phyloP scores from a whole-genome alignment of 768 basidiomycete species.

The Sarcodon sp. region DNA sequence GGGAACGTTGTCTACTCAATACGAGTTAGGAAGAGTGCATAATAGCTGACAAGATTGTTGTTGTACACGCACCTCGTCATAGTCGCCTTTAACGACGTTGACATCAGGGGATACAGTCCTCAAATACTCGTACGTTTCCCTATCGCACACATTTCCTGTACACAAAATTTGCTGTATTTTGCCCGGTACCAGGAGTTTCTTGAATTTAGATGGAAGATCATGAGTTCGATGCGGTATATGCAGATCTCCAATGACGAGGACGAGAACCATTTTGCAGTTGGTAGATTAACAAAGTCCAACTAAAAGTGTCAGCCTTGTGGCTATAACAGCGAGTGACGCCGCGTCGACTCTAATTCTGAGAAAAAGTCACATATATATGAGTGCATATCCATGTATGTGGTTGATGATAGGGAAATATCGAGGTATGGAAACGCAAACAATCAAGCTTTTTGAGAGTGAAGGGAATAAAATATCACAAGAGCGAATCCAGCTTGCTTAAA shows the following conservation, averaged over 20 bases:
- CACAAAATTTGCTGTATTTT: slow-evolving; percentile 98
- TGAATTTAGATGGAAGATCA: slow-evolving; percentile 92
- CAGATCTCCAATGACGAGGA: slow-evolving; percentile 89
- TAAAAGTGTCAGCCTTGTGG: too few relatives aligned
- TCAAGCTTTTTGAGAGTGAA: too few relatives aligned
- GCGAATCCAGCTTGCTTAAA: slow-evolving; percentile 81
- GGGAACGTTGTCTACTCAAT: slow-evolving; percentile 58
- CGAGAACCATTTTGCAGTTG: slow-evolving; percentile 58
- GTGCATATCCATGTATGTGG: too few relatives aligned
- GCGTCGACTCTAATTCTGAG: too few relatives aligned
- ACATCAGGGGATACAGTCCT: slow-evolving; percentile 91
- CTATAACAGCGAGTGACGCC: too few relatives aligned
- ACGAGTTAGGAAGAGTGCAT: not conserved
- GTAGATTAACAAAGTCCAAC: too few relatives aligned
- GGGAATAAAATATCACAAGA: slow-evolving; percentile 31
- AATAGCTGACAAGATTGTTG: slow-evolving; percentile 2
- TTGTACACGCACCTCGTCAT: slow-evolving; percentile 65
- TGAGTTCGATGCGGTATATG: slow-evolving; percentile 88
- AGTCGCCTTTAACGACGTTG: slow-evolving; percentile 85
- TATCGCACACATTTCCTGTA: slow-evolving; percentile 95
- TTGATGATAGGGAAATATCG: too few relatives aligned
- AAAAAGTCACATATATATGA: too few relatives aligned
- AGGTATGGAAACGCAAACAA: too few relatives aligned
- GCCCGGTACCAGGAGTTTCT: slow-evolving; percentile 79
- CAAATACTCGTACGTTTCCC: slow-evolving; percentile 94